Evolutionary conservation across 352 stramenopile species (phyloP).

Genomic region (Phytopythium chamaehyphon): DNA sequence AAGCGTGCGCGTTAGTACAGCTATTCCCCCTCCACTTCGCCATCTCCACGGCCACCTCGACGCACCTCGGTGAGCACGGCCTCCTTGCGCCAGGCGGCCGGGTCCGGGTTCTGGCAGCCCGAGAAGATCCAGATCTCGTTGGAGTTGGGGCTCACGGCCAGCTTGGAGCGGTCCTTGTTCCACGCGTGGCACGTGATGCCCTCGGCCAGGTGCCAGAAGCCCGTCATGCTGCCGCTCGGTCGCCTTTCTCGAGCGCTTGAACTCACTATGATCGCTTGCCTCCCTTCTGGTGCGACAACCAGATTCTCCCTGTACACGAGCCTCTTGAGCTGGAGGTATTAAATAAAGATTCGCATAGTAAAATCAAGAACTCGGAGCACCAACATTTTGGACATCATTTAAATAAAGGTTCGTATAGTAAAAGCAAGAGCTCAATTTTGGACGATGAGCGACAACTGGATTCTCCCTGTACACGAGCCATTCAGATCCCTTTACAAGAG

Average conservation of each 20-base stretch:
- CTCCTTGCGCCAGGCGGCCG: slow-evolving; percentile 80
- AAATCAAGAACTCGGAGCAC: no score
- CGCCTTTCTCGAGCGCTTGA: slow-evolving; percentile 14
- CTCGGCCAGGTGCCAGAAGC: slow-evolving; percentile 74
- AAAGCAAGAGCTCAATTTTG: no score
- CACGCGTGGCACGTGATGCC: slow-evolving; percentile 91
- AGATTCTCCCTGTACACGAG: slow-evolving; percentile 29
- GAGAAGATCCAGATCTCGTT: slow-evolving; percentile 93
- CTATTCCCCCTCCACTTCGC: no score
- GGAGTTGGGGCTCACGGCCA: slow-evolving; percentile 90
- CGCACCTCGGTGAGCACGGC: slow-evolving; percentile 73
- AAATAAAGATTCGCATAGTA: no score
- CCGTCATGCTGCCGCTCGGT: slow-evolving; percentile 20
- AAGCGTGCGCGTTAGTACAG: no score
- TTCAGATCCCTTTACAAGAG: slow-evolving; percentile 20
- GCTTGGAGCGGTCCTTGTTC: slow-evolving; percentile 88
- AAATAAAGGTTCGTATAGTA: no score
- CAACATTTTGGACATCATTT: no score
- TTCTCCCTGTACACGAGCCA: slow-evolving; percentile 34
- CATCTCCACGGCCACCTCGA: background rate
- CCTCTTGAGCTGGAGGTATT: no score
- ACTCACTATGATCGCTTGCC: slow-evolving; percentile 7
- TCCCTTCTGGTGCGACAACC: slow-evolving; percentile 4
- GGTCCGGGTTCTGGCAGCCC: slow-evolving; percentile 71
- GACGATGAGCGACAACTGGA: no score